phyloP scores from a whole-genome alignment of 352 stramenopile species.

The Phytopythium aichiense region DNA sequence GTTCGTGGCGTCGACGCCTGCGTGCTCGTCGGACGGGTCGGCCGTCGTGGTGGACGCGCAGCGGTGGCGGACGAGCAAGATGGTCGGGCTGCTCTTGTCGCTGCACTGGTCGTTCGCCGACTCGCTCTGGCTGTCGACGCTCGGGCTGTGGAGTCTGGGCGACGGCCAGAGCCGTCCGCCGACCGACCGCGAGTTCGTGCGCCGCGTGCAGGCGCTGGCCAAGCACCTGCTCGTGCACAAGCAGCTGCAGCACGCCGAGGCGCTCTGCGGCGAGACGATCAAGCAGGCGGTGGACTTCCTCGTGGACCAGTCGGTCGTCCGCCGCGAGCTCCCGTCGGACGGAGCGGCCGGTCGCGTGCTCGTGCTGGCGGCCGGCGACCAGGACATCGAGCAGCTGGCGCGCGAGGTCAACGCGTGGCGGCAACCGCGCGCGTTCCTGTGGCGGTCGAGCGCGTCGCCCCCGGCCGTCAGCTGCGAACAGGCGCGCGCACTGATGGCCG shows the following conservation, averaged over 20 bases:
- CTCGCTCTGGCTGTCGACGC: conserved; percentile 58
- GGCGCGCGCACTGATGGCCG: conserved; percentile 25
- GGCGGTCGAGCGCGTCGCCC: conserved; percentile 27
- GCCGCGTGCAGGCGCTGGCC: conserved; percentile 46
- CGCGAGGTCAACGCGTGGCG: conserved; percentile 35
- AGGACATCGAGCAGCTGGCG: conserved; percentile 28
- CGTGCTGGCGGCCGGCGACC: conserved; percentile 10
- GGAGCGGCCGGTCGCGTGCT: conserved; percentile 24
- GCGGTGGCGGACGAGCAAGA: conserved; percentile 31
- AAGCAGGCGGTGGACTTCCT: conserved; percentile 73
- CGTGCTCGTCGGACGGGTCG: conserved; percentile 14
- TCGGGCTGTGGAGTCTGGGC: conserved; percentile 40
- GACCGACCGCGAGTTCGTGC: conserved; percentile 49
- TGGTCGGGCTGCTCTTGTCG: conserved; percentile 57
- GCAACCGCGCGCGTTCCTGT: conserved; percentile 44
- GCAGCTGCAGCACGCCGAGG: conserved; percentile 50
- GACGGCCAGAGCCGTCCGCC: conserved; percentile 4
- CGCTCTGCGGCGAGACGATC: conserved; percentile 72
- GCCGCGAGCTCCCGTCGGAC: conserved; percentile 24
- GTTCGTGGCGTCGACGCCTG: conserved; percentile 23
- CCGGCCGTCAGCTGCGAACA: conserved; percentile 22
- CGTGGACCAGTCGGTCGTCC: conserved; percentile 36
- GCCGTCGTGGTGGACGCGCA: conserved; percentile 24
- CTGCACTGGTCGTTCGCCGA: conserved; percentile 78
- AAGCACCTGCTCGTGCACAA: conserved; percentile 43